phyloP scores from a whole-genome alignment of 2,329 filamentous ascomycete species.

The Xylaria polymorpha region DNA sequence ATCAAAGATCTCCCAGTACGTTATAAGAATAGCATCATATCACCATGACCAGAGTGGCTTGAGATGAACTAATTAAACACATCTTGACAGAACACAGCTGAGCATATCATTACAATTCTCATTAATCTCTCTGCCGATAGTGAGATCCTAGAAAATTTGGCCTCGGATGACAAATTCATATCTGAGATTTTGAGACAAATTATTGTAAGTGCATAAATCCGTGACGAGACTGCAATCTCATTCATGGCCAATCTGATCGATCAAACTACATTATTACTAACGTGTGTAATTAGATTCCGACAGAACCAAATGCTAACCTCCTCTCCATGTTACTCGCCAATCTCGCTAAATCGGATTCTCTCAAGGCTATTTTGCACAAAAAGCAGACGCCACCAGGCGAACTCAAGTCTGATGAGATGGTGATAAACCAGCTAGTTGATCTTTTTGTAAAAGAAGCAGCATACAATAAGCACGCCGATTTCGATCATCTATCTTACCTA shows the following conservation, averaged over 20 bases:
- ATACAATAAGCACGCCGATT: slow-evolving; percentile 88
- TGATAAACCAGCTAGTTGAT: slow-evolving; percentile 92
- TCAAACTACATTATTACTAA: slow-evolving; percentile 36
- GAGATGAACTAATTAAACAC: slow-evolving; percentile 1
- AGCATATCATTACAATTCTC: slow-evolving; percentile 90
- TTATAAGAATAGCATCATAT: background rate
- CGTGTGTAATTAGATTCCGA: slow-evolving; percentile 63
- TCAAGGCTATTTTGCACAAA: slow-evolving; percentile 75
- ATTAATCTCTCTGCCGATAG: slow-evolving; percentile 84
- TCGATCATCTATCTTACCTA: slow-evolving; percentile 92
- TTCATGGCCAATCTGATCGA: slow-evolving; percentile 5
- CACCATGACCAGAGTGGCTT: background rate
- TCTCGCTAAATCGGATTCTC: slow-evolving; percentile 80
- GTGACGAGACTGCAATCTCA: background rate
- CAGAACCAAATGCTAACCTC: slow-evolving; percentile 85
- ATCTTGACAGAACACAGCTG: slow-evolving; percentile 78
- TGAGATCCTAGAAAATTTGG: slow-evolving; percentile 78
- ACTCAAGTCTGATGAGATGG: slow-evolving; percentile 77
- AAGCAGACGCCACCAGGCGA: slow-evolving; percentile 75
- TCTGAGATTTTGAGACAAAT: slow-evolving; percentile 78
- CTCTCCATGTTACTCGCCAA: slow-evolving; percentile 95
- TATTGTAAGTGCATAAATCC: slow-evolving; percentile 66
- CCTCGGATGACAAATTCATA: slow-evolving; percentile 83
- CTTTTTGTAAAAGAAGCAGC: slow-evolving; percentile 92
- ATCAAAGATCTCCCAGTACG: slow-evolving; percentile 84